phyloP scores from a whole-genome alignment of 2,329 filamentous ascomycete species.

The Talaromyces marneffei region DNA sequence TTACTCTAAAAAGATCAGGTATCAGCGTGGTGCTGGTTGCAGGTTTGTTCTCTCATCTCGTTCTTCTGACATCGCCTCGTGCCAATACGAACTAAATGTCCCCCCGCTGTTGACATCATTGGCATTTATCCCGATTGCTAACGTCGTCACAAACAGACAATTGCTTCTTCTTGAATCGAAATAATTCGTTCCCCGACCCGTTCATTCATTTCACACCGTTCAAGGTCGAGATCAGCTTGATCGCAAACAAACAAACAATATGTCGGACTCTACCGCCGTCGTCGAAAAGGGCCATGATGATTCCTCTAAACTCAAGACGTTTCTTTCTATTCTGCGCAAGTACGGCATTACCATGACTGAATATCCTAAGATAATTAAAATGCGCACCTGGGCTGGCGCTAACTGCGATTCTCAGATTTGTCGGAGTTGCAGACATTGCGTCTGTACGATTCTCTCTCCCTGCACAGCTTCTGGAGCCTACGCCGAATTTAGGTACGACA shows the following conservation, averaged over 20 bases:
- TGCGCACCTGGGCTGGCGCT: slow-evolving; percentile 9
- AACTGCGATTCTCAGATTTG: slow-evolving; percentile 59
- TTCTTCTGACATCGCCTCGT: neutral
- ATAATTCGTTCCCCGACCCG: neutral
- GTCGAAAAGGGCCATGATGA: slow-evolving; percentile 64
- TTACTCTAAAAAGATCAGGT: neutral
- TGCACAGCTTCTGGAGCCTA: slow-evolving; percentile 90
- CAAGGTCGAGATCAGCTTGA: neutral
- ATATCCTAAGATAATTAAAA: neutral
- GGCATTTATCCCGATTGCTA: neutral
- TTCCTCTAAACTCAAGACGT: slow-evolving; percentile 80
- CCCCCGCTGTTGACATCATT: slow-evolving; percentile 1
- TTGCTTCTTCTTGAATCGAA: neutral
- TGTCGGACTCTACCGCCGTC: slow-evolving; percentile 14
- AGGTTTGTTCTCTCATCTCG: neutral
- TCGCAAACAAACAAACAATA: neutral
- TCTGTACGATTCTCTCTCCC: slow-evolving; percentile 93
- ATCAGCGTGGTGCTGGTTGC: neutral
- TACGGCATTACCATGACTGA: slow-evolving; percentile 42
- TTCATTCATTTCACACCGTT: neutral
- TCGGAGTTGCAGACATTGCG: slow-evolving; percentile 92
- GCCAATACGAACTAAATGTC: neutral
- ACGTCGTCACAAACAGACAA: neutral
- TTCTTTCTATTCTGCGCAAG: slow-evolving; percentile 82
- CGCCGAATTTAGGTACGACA: slow-evolving; percentile 70